phyloP scores from a whole-genome alignment of 139 green algal species.

The Edaphochlamys debaryana region DNA sequence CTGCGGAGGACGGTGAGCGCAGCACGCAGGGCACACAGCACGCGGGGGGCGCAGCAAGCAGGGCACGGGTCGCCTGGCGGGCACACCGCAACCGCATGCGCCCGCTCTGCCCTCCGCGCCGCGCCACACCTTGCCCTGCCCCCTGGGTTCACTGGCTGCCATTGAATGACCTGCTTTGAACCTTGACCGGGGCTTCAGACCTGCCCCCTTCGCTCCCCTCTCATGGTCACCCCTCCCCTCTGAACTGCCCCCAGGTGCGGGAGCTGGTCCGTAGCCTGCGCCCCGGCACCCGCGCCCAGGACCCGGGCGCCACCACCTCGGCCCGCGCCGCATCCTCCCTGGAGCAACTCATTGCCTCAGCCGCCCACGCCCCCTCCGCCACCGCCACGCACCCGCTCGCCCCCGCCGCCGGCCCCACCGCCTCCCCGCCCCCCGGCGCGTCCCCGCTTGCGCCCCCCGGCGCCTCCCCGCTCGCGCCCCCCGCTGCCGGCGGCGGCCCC shows the following conservation, averaged over 20 bases:
- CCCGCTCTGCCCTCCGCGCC: too few relatives aligned
- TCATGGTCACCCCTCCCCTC: too few relatives aligned
- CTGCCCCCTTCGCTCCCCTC: too few relatives aligned
- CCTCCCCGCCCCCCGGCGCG: background rate
- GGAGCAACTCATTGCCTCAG: slow-evolving; percentile 28
- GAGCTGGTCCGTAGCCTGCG: slow-evolving; percentile 74
- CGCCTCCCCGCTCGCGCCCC: background rate
- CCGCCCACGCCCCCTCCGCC: background rate
- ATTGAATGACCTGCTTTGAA: too few relatives aligned
- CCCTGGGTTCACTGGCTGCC: too few relatives aligned
- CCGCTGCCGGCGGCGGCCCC: slow-evolving; percentile 28
- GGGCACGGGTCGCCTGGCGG: too few relatives aligned
- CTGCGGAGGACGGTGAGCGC: slow-evolving; percentile 21
- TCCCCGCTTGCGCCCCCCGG: background rate
- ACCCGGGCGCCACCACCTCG: slow-evolving; percentile 32
- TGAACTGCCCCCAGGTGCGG: slow-evolving; percentile 64
- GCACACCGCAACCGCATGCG: too few relatives aligned
- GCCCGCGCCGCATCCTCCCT: slow-evolving; percentile 9
- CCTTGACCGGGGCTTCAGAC: too few relatives aligned
- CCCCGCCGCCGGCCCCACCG: background rate
- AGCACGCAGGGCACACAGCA: too few relatives aligned
- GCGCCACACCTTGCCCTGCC: too few relatives aligned
- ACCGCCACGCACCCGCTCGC: background rate
- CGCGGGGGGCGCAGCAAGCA: too few relatives aligned
- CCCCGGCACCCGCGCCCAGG: slow-evolving; percentile 33